Evolutionary conservation across 1,139 yeast species (phyloP), one percentile per base, ranked within the genome.

Genomic region (Debaryomycetaceae sp.): DNA sequence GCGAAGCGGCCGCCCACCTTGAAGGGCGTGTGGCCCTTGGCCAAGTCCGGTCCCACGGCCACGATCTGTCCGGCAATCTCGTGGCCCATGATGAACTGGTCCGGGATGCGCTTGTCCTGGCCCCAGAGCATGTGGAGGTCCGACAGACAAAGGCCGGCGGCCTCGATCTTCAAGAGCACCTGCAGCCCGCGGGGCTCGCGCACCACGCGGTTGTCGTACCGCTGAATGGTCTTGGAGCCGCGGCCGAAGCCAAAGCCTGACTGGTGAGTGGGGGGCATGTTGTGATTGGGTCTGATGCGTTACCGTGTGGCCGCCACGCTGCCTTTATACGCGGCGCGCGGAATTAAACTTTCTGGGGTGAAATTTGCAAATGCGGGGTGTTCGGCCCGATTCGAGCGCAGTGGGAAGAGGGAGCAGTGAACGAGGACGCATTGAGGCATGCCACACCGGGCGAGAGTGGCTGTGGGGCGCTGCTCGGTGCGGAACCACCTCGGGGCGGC

Each of bases 31-130:
- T 50, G 41, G 21, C 43, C 44, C n/a, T n/a, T n/a, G 4, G 50
- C 56, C 23, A 61, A 42, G 2, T 44, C 54, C 1, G 45, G 37
- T 4, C 80, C 79, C 3, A 60, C 60, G 15, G 55, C 52, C 17
- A 56, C 64, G 18, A 74, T 51, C 34, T 53, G 54, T 1, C 80
- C 81, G 8, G 78, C 74, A 23, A 74, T 65, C 46, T 75, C 80
- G 48, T 74, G 80, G 16, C 81, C 81, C 69, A 74, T 65, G 15
- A 71, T 61, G 42, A 65, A 70, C 28, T 53, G 51, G 13, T 50
- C 42, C 32, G 61, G 48, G 25, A 41, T 29, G 20, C 30, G 27
- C n/a, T 34, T 20, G 18, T 49, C 47, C 32, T 51, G 41, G 9
- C 61, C 65, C 18, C 51, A 44, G 17, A 71, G 47, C 15, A 70